A percentile compares a stretch with the other conserved stretches of the same genome.
These are phyloP conservation scores for Nepenthes mirabilis DNA, from an alignment of 148 eudicot species.

Conservation along the genomic window DNA sequence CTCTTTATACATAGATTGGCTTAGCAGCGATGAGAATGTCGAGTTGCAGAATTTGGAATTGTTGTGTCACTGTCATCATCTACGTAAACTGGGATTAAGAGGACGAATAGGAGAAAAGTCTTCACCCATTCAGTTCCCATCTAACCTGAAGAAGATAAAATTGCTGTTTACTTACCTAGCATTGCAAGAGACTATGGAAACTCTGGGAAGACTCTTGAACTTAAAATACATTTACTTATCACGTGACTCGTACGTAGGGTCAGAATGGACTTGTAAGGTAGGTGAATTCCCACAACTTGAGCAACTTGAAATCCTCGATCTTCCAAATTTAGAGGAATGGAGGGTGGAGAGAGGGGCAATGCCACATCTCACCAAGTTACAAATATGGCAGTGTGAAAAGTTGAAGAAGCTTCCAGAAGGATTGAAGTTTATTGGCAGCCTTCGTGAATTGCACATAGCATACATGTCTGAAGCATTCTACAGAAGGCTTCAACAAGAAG, in stretches of 20 bases:
- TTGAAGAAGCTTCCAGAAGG: constrained; percentile 1
- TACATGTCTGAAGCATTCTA: neutral
- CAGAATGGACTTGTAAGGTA: neutral
- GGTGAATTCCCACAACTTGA: constrained; percentile 1
- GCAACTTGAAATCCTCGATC: neutral
- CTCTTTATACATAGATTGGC: constrained; percentile 16
- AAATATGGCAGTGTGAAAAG: neutral
- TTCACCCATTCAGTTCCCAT: constrained; percentile 5
- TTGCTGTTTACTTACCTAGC: constrained; percentile 6
- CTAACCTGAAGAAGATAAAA: constrained; percentile 12
- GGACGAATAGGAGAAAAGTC: constrained; percentile 12
- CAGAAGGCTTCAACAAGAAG: neutral
- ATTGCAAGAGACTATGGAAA: constrained; percentile 1
- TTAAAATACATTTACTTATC: constrained; percentile 9
- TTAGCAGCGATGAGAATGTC: neutral
- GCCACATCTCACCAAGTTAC: neutral
- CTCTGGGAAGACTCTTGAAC: constrained; percentile 6
- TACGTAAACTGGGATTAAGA: constrained; percentile 11
- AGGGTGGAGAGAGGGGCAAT: neutral
- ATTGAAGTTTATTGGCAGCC: neutral
- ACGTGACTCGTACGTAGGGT: constrained; percentile 10
- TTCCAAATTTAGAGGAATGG: constrained; percentile 1
- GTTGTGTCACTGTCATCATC: neutral
- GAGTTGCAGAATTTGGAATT: constrained; percentile 1
- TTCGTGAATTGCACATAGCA: neutral